Base-by-base conservation (phyloP, 352 stramenopile species). In the Globisporangium recalcitrans region DNA sequence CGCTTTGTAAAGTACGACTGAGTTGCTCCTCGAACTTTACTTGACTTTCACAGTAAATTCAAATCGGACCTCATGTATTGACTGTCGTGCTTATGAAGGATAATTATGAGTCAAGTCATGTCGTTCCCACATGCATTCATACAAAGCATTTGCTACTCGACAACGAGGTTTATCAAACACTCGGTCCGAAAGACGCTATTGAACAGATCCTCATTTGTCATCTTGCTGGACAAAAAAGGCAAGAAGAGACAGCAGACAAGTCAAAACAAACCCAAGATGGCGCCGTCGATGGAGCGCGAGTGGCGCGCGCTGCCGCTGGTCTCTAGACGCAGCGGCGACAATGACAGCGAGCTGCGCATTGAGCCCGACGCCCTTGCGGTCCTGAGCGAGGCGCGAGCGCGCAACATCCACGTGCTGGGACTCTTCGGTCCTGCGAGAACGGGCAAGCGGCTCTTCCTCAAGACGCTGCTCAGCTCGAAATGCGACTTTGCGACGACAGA, bases 231-330 rank as follows among this genome's bases (percentile, higher is more conserved):
- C n/a, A n/a, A 27, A 49, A 34, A 38, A 60, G 26, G 22, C 38
- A 60, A 49, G 40, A 60, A 48, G 31, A 58, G 57, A 54, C 57
- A 67, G 60, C 59, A 14, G 7, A 46, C n/a, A 16, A 22, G 36
- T 8, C 36, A 42, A 44, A 14, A 42, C 13, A 42, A 19, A 64
- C 58, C 36, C 22, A 40, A 64, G 66, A 72, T 63, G 66, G 29
- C 62, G 52, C 31, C 54, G 64, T 44, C 36, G 48, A 67, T 64
- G 34, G 14, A 49, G 60, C 49, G 44, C 11, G 52, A 61, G 21
- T 88, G 78, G 78, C 72, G 65, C 52, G 63, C 68, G 36, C 70
- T 85, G 27, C 78, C 78, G 60, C 76, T 84, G 29, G 52, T 79
- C 58, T 66, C 36, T 44, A 52, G 65, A 31, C 34, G 26, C 4